phyloP scores from a whole-genome alignment of 2,329 filamentous ascomycete genomes.

The Diaporthe vaccinii region DNA sequence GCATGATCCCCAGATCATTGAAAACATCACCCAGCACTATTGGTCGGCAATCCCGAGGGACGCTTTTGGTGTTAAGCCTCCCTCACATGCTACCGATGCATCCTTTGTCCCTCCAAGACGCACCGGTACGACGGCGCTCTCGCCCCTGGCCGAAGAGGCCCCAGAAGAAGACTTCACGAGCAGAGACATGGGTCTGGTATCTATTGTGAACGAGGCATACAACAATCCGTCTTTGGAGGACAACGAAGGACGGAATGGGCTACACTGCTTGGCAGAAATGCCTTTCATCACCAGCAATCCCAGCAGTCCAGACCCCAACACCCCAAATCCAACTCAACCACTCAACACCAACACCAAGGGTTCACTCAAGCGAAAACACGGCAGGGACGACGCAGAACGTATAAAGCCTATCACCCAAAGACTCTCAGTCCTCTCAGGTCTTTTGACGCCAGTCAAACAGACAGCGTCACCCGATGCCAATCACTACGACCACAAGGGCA shows the following conservation, averaged over 20 bases:
- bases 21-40: constrained; percentile 46
- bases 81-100: constrained; percentile 41
- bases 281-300: constrained; percentile 53
- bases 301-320: constrained; percentile 41
- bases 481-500: constrained; percentile 65
- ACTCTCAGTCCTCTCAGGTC: constrained; percentile 46
- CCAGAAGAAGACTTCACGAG: constrained; percentile 45
- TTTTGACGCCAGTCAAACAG: constrained; percentile 45
- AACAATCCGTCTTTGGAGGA: constrained; percentile 55
- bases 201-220: constrained; percentile 52
- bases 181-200: constrained; percentile 53
- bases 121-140: constrained; percentile 40
- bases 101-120: constrained; percentile 29
- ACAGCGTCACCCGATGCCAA: constrained; percentile 56
- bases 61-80: constrained; percentile 59
- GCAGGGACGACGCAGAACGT: constrained; percentile 48
- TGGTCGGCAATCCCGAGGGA: constrained; percentile 55
- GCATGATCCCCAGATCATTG: constrained; percentile 49
- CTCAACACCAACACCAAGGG: constrained; percentile 37
- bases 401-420: constrained; percentile 43
- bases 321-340: constrained; percentile 44
- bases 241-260: constrained; percentile 64
- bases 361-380: constrained; percentile 54
- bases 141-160: constrained; percentile 42
- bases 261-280: constrained; percentile 70